Base-by-base conservation (phyloP, 192 early-diverging fungal genomes). In the Gonapodya prolifera region DNA sequence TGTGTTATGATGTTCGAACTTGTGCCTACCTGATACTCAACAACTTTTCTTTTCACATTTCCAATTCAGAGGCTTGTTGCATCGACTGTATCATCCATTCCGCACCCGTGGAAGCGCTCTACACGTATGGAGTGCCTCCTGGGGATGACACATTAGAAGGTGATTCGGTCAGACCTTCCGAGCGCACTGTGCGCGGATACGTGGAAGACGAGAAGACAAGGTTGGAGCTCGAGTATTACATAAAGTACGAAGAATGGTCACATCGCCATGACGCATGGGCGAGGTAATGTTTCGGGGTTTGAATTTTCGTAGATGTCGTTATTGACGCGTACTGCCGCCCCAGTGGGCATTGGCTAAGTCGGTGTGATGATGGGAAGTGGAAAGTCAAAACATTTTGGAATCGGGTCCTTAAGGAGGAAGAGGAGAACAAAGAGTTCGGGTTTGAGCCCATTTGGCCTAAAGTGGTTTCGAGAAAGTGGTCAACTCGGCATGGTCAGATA, bases 51-150 rank as follows among this genome's bases (percentile, higher is more conserved):
- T 69, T 69, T 69, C n/a, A 69, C 18, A 23, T 23, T 69, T 69
- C n/a, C 69, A 23, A n/a, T 69, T 23, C 18, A n/a, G 23, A 33
- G 30, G 8, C 29, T n/a, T 16, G 29, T 8, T 86, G 85, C 76
- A 77, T 80, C 33, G 84, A 86, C 35, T 86, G 85, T 70, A 45
- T 75, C 30, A 78, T 79, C 31, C 85, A 81, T 80, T 16, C 61
- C 16, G 75, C 70, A 1, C 33, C 77, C 17, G 80, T 83, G 1
- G 83, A 83, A 28, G 36, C 34, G 16, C 80, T 85, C 34, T 69
- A 84, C 0, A 84, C 83, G 17, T 84, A 78, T 35, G 31, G 82
- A 23, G 80, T 79, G 79, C 2, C 69, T 32, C 29, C 35, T 17
- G 28, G 75, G n/a, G 79, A 45, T 1, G 75, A 8, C 30, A 23